Base-by-base conservation (phyloP, 805 yeast species). In the Saccharomyces jurei region DNA sequence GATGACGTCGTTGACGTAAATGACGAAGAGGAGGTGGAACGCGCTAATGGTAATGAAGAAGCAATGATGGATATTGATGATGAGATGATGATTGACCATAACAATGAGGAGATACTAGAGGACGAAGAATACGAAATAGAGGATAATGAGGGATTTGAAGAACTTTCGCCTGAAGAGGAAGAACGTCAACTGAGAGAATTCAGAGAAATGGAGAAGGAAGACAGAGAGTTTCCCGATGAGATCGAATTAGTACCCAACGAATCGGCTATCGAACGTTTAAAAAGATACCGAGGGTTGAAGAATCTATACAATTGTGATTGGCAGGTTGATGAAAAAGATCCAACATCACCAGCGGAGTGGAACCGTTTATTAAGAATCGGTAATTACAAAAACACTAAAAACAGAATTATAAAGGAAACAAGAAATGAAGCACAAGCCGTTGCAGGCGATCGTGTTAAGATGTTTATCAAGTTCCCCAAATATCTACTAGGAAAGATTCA, bases 151-250 rank as follows among this genome's bases (percentile, higher is more conserved):
- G 75, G 73, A 36, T 84, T 83, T 65, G 83, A 82, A 53, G 96
- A 89, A 41, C 72, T 89, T 51, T 74, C 86, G 1, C 83, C 85
- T 32, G 96, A 88, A 62, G 97, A 89, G 62, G 97, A 89, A 68
- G 83, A 82, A 56, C 79, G 82, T 62, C 97, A 91, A 71, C 75
- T 89, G 58, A 74, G 78, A 54, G 80, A 78, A 63, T 90, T 77
- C 73, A 81, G 94, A 61, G 77, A 76, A 44, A 70, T 81, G 58
- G 96, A 83, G 60, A 80, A 80, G 56, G 97, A 91, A 53, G 97
- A 89, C 67, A 78, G 82, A 36, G 96, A 91, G 63, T 94, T 90
- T 76, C 98, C 98, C 0, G 99, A 94, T 71, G 99, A 94, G 72
- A 73, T 92, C 54, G 98, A 94, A 69, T 73, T 94, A 47, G 79